phyloP scores from a whole-genome alignment of 768 basidiomycete species.

The Collybia nuda region DNA sequence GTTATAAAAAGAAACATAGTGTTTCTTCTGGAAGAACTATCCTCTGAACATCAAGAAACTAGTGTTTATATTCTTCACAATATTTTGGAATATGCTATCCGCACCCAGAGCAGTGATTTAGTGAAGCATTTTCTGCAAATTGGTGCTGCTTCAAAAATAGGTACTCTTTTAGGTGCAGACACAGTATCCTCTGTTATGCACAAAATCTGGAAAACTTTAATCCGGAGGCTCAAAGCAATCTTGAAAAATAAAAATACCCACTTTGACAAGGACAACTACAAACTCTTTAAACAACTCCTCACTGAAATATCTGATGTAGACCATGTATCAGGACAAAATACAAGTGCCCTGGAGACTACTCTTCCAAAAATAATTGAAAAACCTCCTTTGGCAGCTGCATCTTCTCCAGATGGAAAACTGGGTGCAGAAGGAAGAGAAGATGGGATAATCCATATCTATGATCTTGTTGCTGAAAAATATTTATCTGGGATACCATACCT shows the following conservation, averaged over 20 bases:
- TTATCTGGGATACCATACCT: not conserved
- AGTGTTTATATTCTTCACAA: not conserved
- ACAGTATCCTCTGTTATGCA: not conserved
- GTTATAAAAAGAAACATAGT: not conserved
- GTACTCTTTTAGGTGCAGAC: not conserved
- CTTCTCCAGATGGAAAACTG: not conserved
- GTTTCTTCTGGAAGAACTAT: not conserved
- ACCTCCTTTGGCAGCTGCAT: not conserved
- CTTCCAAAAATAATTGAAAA: not conserved
- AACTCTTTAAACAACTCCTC: not conserved
- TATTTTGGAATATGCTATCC: not conserved
- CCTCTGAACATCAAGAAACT: not conserved
- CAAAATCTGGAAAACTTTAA: not conserved
- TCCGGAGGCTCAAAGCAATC: not conserved
- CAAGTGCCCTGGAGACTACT: not conserved
- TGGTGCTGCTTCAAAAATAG: not conserved
- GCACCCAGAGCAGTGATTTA: not conserved
- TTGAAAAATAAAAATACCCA: not conserved
- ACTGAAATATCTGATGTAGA: not conserved
- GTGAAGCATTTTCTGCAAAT: not conserved
- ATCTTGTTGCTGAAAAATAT: not conserved
- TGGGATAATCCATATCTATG: not conserved
- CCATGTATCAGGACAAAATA: not conserved
- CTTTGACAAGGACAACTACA: not conserved
- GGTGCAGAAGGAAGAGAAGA: not conserved